A percentile compares a stretch with the other conserved stretches of the same genome.
Evolutionary conservation across 495 filamentous ascomycete species (phyloP).

Genomic region (Usnea hakonensis): DNA sequence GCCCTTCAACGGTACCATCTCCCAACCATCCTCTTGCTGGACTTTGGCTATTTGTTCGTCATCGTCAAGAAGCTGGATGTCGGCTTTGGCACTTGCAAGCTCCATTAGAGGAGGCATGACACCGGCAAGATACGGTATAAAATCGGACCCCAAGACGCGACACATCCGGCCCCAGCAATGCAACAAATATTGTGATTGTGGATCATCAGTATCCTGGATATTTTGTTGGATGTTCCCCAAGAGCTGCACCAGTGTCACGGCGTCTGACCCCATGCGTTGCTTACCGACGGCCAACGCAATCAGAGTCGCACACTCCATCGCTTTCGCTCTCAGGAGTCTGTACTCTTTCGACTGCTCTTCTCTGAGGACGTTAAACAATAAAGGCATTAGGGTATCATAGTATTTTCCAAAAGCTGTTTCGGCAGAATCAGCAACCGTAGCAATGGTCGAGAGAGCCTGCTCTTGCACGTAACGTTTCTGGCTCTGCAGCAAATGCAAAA

Average conservation of each 20-base stretch:
- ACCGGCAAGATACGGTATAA: constrained; percentile 80
- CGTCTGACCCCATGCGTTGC: constrained; percentile 81
- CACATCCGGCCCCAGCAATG: constrained; percentile 99
- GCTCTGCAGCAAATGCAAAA: constrained; percentile 78
- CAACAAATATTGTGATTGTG: constrained; percentile 92
- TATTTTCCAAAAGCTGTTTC: constrained; percentile 94
- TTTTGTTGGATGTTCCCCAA: constrained; percentile 78
- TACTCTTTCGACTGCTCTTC: constrained; percentile 89
- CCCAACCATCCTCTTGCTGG: constrained; percentile 96
- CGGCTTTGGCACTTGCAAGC: constrained; percentile 89
- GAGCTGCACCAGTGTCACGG: constrained; percentile 74
- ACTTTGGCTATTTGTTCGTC: constrained; percentile 89
- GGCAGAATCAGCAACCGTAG: constrained; percentile 95
- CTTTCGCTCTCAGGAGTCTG: constrained; percentile 85
- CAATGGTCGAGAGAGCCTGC: constrained; percentile 95
- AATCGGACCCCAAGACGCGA: constrained; percentile 80
- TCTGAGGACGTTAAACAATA: constrained; percentile 81
- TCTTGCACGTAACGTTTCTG: constrained; percentile 95
- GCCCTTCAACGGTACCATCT: constrained; percentile 89
- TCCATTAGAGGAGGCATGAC: constrained; percentile 94
- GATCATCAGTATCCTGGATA: constrained; percentile 88
- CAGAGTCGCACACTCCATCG: constrained; percentile 98
- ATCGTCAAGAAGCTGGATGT: constrained; percentile 93
- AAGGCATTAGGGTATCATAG: constrained; percentile 89
- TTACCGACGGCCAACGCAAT: constrained; percentile 95